Evolutionary conservation across 805 yeast species (phyloP).

Genomic region (Saturnispora silvae): DNA sequence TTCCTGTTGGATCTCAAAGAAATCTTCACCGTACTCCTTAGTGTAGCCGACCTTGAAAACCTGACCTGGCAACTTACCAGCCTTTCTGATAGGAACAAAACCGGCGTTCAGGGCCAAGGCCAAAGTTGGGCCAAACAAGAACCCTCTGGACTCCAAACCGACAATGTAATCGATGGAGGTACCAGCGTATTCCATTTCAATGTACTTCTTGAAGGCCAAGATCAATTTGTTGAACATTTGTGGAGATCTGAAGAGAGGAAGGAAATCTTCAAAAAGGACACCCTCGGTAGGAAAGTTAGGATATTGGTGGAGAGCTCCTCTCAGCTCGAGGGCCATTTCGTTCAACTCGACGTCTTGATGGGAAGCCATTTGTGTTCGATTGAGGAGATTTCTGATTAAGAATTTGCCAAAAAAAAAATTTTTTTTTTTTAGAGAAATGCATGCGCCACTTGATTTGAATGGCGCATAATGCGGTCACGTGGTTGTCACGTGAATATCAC

Average conservation of each 20-base stretch:
- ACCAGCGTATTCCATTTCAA: constrained; percentile 43
- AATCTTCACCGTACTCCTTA: constrained; percentile 91
- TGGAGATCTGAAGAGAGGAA: constrained; percentile 87
- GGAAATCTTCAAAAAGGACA: constrained; percentile 86
- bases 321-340: constrained; percentile 34
- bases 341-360: constrained; percentile 18
- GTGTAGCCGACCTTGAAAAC: constrained; percentile 57
- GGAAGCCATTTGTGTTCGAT: constrained; percentile 6
- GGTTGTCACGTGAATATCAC: background rate
- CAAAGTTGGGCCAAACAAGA: constrained; percentile 89
- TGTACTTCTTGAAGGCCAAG: constrained; percentile 67
- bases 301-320: constrained; percentile 57
- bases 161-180: constrained; percentile 71
- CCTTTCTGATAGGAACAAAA: constrained; percentile 91
- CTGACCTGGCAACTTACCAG: constrained; percentile 91
- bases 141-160: constrained; percentile 95
- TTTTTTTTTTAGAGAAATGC: background rate
- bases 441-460: too few relatives aligned
- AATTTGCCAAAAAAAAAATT: background rate
- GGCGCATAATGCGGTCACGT: background rate
- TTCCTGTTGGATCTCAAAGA: constrained; percentile 77
- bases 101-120: constrained; percentile 86
- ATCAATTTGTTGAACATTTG: constrained; percentile 69
- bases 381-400: background rate
- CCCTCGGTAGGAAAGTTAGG: constrained; percentile 94